These are phyloP conservation scores for Geotrichum cucujoidarum DNA, from an alignment of 1,139 yeast species.

Conservation along the genomic window DNA sequence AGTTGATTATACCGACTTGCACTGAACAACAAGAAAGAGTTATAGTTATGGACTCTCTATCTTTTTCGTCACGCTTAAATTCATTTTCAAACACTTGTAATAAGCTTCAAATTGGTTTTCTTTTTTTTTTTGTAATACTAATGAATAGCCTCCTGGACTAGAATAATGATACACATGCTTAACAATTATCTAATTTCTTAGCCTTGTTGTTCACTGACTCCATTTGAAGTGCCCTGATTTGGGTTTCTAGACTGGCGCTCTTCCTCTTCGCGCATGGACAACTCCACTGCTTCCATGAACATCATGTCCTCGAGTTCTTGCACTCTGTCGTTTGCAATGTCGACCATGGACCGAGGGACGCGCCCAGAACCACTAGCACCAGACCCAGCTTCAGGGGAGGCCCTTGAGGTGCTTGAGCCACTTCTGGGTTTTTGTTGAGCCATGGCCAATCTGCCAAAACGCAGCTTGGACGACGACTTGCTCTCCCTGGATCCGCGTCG, in stretches of 20 bases:
- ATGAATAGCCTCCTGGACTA: no score
- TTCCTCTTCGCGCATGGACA: constrained; percentile 67
- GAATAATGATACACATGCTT: no score
- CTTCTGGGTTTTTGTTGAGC: not conserved
- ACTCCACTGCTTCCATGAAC: constrained; percentile 77
- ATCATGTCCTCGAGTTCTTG: constrained; percentile 63
- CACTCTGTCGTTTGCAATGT: constrained; percentile 25
- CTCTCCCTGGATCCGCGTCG: not conserved
- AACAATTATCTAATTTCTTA: no score
- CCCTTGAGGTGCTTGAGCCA: no score
- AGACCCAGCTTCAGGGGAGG: not conserved
- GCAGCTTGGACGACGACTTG: not conserved
- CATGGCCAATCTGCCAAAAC: not conserved
- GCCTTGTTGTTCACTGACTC: no score
- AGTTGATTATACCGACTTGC: no score
- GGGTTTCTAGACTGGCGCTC: constrained; percentile 38
- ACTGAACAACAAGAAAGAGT: no score
- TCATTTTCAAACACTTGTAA: not conserved
- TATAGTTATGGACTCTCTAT: no score
- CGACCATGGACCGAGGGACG: constrained; percentile 15
- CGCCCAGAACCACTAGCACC: not conserved
- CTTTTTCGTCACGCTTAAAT: not conserved
- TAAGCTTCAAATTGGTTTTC: no score
- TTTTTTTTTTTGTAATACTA: no score
- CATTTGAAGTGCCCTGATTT: no score